phyloP scores from a whole-genome alignment of 2,329 filamentous ascomycete genomes.

The Aureobasidium leucospermi region DNA sequence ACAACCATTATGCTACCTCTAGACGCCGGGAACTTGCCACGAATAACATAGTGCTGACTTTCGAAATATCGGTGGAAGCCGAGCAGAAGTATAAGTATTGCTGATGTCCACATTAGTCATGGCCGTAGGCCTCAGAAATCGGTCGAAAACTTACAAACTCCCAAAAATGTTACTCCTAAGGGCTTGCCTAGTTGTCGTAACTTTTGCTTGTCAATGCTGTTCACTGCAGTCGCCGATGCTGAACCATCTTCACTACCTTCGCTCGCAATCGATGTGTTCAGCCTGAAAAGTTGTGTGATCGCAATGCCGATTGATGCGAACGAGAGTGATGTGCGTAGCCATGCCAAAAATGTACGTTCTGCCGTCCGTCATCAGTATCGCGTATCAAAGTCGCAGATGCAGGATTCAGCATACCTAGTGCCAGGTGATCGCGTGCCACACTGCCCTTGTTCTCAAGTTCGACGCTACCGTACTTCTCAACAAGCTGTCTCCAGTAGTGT shows the following conservation, averaged over 20 bases:
- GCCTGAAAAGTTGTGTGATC: conserved; percentile 75
- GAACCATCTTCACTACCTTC: conserved; percentile 15
- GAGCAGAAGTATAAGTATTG: conserved; percentile 65
- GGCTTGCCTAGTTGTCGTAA: conserved; percentile 63
- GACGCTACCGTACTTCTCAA: conserved; percentile 57
- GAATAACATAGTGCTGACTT: conserved; percentile 70
- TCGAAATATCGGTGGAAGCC: conserved; percentile 75
- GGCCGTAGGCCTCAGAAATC: neutral
- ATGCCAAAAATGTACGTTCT: conserved; percentile 82
- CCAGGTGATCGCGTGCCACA: conserved; percentile 74
- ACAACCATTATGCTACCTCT: conserved; percentile 67
- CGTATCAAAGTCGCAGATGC: too few relatives aligned
- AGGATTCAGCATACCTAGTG: conserved; percentile 51
- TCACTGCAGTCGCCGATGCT: conserved; percentile 23
- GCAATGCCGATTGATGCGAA: conserved; percentile 80
- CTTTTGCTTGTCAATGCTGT: conserved; percentile 18
- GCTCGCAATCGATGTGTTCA: conserved; percentile 57
- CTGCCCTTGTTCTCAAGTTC: conserved; percentile 82
- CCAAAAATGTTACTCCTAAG: conserved; percentile 69
- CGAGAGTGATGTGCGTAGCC: conserved; percentile 73
- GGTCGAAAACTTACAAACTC: conserved; percentile 39
- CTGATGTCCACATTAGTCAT: conserved; percentile 24
- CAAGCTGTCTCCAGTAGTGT: conserved; percentile 47
- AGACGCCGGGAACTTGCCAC: conserved; percentile 72
- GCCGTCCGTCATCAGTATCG: neutral